A percentile compares a stretch with the other conserved stretches of the same genome.
Evolutionary conservation across 345 rosid genomes (phyloP).

Genomic region (Populus pruinosa): DNA sequence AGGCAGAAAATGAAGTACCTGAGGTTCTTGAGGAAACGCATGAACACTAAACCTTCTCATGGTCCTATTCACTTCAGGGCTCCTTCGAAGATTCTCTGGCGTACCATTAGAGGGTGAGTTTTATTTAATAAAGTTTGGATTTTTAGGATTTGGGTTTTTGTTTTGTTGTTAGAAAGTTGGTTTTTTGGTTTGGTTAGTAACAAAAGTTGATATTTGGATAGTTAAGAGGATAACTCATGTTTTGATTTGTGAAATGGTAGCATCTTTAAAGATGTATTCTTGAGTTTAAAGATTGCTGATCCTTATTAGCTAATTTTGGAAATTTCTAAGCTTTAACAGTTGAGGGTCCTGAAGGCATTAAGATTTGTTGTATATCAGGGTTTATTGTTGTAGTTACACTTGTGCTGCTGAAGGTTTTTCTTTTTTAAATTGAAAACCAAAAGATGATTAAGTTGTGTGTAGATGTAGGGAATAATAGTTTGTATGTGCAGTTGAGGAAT

Average conservation of each 20-base stretch:
- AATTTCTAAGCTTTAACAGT: neutral
- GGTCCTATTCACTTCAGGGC: constrained; percentile 42
- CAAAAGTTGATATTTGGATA: neutral
- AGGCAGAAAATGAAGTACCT: constrained; percentile 30
- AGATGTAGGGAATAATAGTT: neutral
- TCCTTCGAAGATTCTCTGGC: constrained; percentile 38
- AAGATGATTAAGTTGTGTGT: neutral
- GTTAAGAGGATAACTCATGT: neutral
- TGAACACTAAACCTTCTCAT: constrained; percentile 39
- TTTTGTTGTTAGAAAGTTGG: neutral
- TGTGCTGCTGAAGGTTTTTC: neutral
- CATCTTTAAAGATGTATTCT: neutral
- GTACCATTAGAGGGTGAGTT: constrained; percentile 33
- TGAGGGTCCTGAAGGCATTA: neutral
- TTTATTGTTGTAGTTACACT: neutral
- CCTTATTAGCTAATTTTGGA: neutral
- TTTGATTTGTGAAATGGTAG: neutral
- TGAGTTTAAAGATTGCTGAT: neutral
- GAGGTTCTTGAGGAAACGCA: constrained; percentile 25
- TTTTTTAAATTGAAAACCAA: neutral
- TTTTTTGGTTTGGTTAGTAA: neutral
- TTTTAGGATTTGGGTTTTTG: neutral
- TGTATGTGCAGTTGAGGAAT: neutral
- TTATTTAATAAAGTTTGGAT: neutral
- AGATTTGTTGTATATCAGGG: neutral